Base-by-base conservation (phyloP, 2,329 filamentous ascomycete genomes). In the Leptodontidium sp. region DNA sequence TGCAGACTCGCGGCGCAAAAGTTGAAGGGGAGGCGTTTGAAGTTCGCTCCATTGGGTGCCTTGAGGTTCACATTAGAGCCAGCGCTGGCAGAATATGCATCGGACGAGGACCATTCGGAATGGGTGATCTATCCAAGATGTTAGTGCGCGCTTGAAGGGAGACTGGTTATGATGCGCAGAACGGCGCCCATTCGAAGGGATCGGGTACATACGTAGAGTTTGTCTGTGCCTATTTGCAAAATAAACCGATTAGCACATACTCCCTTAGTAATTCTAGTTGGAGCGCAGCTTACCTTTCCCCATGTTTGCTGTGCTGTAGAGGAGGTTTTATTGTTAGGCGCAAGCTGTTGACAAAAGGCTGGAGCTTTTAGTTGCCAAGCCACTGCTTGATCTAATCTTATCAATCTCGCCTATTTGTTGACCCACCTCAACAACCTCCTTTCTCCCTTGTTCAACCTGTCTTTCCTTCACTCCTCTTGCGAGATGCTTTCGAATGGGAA, bases 1-100 rank as follows among this genome's bases (percentile, higher is more conserved):
- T 98, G 96, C 43, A 99, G 90, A 70, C 93, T 97, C 49, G 97
- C 90, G 71, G 96, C 93, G 87, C 96, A 99, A 83, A 96, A 98
- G 85, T 98, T 98, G 87, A 97, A 99, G 38, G 97, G 96, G 1
- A 99, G 87, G 57, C 93, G 91, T 77, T 91, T 93, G 84, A 98
- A 98, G 47, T 87, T 87, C 61, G 88, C 86, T 72, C 88, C 87
- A 26, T 81, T 81, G 2, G 83, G 72, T 76, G 85, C 80, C 82
- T 90, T 79, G 78, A 86, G 79, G 62, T 90, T 90, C 67, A 91
- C 88, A 75, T 89, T 89, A 66, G 90, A 86, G 75, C 92, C 92
- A 35, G 87, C 90, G 78, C 90, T 94, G 74, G 94, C 93, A 40
- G 92, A 92, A 81, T 93, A 98, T 68, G 93, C 90, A 80, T 98